These are phyloP conservation scores for Thraustochytrium aureum DNA, from an alignment of 352 stramenopile species.

Conservation along the genomic window DNA sequence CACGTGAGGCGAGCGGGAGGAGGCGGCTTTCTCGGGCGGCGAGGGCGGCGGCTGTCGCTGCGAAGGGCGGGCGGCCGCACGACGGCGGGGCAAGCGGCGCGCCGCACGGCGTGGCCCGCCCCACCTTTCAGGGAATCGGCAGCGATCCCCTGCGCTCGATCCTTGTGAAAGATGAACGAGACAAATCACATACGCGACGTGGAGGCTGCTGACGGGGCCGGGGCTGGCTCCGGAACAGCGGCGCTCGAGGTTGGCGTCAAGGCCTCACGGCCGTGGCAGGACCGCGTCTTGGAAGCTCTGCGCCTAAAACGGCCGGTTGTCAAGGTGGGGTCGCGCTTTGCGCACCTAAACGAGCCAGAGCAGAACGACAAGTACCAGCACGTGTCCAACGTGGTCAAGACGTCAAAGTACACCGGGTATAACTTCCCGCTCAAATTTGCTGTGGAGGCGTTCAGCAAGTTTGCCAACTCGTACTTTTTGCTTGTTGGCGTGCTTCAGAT, in stretches of 20 bases:
- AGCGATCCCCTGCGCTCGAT: too few species aligned
- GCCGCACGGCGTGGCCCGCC: too few species aligned
- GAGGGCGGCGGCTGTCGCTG: too few species aligned
- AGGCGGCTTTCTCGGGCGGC: too few species aligned
- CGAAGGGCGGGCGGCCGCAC: too few species aligned
- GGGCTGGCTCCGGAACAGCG: too few species aligned
- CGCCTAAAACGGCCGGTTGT: not conserved
- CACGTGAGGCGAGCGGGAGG: too few species aligned
- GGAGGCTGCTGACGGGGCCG: too few species aligned
- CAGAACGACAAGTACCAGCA: not conserved
- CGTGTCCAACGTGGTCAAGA: conserved; percentile 15
- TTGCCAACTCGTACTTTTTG: conserved; percentile 70
- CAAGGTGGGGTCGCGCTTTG: not conserved
- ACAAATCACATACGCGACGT: too few species aligned
- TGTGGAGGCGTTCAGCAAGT: conserved; percentile 9
- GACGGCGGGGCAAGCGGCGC: too few species aligned
- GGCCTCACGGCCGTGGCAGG: not conserved
- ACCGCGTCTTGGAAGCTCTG: not conserved
- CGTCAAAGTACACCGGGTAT: conserved; percentile 50
- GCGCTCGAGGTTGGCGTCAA: not conserved
- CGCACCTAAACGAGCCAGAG: not conserved
- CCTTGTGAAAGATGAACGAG: too few species aligned
- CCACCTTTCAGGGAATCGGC: too few species aligned
- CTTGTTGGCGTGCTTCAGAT: conserved; percentile 77
- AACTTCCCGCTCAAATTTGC: conserved; percentile 20